Percentiles rank a stretch among this genome's conserved stretches.
phyloP scores from a whole-genome alignment of 148 eudicot species.

The Rhododendron henanense region DNA sequence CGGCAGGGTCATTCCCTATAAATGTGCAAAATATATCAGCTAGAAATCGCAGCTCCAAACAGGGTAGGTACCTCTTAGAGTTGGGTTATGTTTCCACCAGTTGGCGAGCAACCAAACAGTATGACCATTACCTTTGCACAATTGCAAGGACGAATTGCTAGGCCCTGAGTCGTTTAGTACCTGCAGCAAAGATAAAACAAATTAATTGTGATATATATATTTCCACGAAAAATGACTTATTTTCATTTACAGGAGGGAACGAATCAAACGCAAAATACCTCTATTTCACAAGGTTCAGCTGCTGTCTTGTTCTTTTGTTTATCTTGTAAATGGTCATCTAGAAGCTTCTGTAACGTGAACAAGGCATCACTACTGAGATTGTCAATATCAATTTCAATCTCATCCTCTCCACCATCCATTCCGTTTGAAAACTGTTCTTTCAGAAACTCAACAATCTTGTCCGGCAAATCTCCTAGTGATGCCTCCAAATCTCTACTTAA shows the following conservation, averaged over 20 bases:
- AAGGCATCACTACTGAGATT: slow-evolving; percentile 46
- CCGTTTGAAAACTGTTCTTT: slow-evolving; percentile 39
- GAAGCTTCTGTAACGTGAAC: slow-evolving; percentile 45
- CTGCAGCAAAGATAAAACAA: slow-evolving; percentile 29
- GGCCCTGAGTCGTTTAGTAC: slow-evolving; percentile 50
- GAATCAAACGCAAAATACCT: slow-evolving; percentile 36
- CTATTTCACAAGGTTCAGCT: slow-evolving; percentile 66
- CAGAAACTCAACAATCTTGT: slow-evolving; percentile 46
- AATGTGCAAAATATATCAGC: background rate
- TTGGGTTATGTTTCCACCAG: background rate
- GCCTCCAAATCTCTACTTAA: slow-evolving; percentile 52
- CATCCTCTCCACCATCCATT: slow-evolving; percentile 46
- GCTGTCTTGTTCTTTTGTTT: slow-evolving; percentile 30
- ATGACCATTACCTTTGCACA: slow-evolving; percentile 43
- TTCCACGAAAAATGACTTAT: background rate
- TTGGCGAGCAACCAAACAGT: slow-evolving; percentile 4
- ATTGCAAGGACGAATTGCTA: slow-evolving; percentile 61
- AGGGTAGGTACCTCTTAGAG: background rate
- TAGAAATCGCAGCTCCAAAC: background rate
- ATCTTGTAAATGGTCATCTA: slow-evolving; percentile 45
- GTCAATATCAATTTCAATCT: slow-evolving; percentile 67
- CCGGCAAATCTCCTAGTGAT: slow-evolving; percentile 42
- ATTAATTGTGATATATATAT: background rate
- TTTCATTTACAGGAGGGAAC: background rate
- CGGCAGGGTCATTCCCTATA: slow-evolving; percentile 45